A percentile compares a stretch with the other conserved stretches of the same genome.
Evolutionary conservation across 352 stramenopile genomes (phyloP).

Genomic region (Phytophthora colocasiae): DNA sequence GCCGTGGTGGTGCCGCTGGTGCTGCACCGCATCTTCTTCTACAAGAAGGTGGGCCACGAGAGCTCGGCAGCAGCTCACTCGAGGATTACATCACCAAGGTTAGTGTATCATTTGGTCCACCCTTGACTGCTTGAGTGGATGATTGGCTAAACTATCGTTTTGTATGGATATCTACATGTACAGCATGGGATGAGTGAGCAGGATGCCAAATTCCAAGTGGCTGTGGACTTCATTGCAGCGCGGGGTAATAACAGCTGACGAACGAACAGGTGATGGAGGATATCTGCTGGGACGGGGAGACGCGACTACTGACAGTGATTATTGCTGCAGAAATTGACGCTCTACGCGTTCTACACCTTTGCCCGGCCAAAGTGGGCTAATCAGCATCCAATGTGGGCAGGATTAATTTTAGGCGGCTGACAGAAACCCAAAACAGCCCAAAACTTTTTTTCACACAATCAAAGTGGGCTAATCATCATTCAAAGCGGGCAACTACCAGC

Average conservation of each 20-base stretch:
- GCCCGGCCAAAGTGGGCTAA: too few relatives aligned
- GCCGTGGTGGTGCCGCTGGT: slow-evolving; percentile 58
- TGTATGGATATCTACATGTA: not conserved
- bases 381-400: too few relatives aligned
- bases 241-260: slow-evolving; percentile 52
- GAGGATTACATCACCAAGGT: slow-evolving; percentile 69
- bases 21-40: slow-evolving; percentile 62
- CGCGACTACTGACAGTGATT: slow-evolving; percentile 18
- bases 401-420: too few relatives aligned
- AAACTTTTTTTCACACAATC: too few relatives aligned
- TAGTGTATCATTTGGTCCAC: not conserved
- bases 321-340: slow-evolving; percentile 56
- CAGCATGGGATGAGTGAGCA: slow-evolving; percentile 67
- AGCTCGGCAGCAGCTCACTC: slow-evolving; percentile 50
- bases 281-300: not conserved
- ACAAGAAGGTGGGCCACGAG: slow-evolving; percentile 35
- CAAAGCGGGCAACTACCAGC: too few relatives aligned
- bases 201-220: slow-evolving; percentile 77
- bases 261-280: slow-evolving; percentile 64
- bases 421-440: too few relatives aligned
- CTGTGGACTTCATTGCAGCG: slow-evolving; percentile 67
- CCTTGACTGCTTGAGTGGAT: not conserved
- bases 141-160: slow-evolving; percentile 12
- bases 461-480: too few relatives aligned
- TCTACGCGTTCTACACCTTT: slow-evolving; percentile 89